Conservation (phyloP, 2,329 filamentous ascomycete species). For the Mycosphaerella sp. region DNA sequence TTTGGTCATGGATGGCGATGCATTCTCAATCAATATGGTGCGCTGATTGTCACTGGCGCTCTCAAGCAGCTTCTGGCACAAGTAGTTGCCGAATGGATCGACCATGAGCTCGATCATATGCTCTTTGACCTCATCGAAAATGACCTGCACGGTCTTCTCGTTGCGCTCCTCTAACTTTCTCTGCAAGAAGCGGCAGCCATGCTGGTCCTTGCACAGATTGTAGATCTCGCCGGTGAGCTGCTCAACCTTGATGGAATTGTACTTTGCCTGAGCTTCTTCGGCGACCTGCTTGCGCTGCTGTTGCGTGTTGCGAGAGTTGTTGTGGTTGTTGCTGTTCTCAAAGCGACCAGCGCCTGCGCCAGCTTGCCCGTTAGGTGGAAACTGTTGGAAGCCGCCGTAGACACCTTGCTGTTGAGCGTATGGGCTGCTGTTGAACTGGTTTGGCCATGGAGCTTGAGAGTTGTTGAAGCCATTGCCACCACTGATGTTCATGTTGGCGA, state of each 20-base stretch:
- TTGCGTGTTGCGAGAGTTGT: slow-evolving; percentile 6
- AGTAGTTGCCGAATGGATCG: slow-evolving; percentile 97
- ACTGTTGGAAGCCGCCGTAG: slow-evolving; percentile 50
- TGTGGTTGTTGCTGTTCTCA: slow-evolving; percentile 50
- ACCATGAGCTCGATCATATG: slow-evolving; percentile 98
- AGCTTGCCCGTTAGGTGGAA: slow-evolving; percentile 43
- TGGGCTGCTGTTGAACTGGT: slow-evolving; percentile 13
- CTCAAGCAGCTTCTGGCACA: slow-evolving; percentile 97
- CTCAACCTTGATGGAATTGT: slow-evolving; percentile 75
- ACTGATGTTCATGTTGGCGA: slow-evolving; percentile 59
- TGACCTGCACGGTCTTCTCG: slow-evolving; percentile 77
- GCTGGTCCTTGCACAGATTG: slow-evolving; percentile 90
- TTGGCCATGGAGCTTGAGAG: slow-evolving; percentile 36
- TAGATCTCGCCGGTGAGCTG: slow-evolving; percentile 78
- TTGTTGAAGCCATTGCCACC: slow-evolving; percentile 33
- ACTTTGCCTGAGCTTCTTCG: slow-evolving; percentile 66
- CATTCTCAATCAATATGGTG: slow-evolving; percentile 85
- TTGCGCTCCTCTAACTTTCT: slow-evolving; percentile 92
- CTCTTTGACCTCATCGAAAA: slow-evolving; percentile 87
- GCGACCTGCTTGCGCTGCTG: slow-evolving; percentile 66
- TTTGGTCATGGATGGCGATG: slow-evolving; percentile 76
- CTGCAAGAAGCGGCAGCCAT: slow-evolving; percentile 93
- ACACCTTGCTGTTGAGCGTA: slow-evolving; percentile 45
- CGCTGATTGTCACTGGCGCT: slow-evolving; percentile 93
- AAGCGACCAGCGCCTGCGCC: slow-evolving; percentile 41